phyloP scores from a whole-genome alignment of 2,329 filamentous ascomycete species.

The Trichoderma sp. region DNA sequence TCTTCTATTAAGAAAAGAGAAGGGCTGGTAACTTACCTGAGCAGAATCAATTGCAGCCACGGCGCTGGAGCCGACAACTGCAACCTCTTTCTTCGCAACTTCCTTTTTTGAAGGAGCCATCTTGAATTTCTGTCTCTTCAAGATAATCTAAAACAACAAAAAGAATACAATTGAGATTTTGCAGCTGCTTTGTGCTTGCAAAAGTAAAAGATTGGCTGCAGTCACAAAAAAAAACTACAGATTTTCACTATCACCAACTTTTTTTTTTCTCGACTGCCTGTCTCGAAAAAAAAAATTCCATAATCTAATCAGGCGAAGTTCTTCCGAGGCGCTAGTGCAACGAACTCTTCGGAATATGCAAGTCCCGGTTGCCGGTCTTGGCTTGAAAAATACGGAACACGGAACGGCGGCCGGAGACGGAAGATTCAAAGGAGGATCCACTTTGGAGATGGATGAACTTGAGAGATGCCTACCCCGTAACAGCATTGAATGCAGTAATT shows the following conservation, averaged over 20 bases:
- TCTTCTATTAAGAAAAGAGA: background rate
- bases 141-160: background rate
- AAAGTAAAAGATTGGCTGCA: slow-evolving; percentile 32
- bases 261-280: background rate
- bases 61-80: slow-evolving; percentile 36
- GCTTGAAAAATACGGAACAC: slow-evolving; percentile 27
- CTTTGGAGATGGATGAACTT: slow-evolving; percentile 17
- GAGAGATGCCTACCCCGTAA: background rate
- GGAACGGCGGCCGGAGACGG: slow-evolving; percentile 26
- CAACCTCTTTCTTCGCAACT: slow-evolving; percentile 32
- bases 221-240: background rate
- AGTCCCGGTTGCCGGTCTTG: slow-evolving; percentile 31
- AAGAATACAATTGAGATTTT: background rate
- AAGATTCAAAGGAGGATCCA: slow-evolving; percentile 25
- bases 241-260: slow-evolving; percentile 10
- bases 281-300: slow-evolving; percentile 7
- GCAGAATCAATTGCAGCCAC: slow-evolving; percentile 44
- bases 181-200: slow-evolving; percentile 15
- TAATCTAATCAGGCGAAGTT: slow-evolving; percentile 31
- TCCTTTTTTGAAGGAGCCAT: slow-evolving; percentile 46
- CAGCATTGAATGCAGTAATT: background rate
- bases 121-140: slow-evolving; percentile 24
- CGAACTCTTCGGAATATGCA: slow-evolving; percentile 39
- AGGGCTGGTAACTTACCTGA: slow-evolving; percentile 38
- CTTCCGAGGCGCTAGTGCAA: slow-evolving; percentile 33